Evolutionary conservation across 2,329 filamentous ascomycete species (phyloP).

Genomic region (Trichoderma koningii): DNA sequence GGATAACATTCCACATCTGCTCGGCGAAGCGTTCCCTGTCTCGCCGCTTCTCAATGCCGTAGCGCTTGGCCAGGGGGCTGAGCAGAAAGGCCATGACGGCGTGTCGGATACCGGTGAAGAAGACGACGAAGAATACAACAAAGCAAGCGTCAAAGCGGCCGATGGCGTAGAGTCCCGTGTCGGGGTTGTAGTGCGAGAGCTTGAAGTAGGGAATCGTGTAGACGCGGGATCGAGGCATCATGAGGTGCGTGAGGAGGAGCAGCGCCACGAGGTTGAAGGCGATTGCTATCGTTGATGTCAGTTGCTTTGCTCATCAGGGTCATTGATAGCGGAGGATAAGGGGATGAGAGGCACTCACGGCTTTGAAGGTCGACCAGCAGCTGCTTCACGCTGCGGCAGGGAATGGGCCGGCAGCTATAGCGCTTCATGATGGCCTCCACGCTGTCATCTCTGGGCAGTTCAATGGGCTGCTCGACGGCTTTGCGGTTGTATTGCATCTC

Average conservation of each 20-base stretch:
- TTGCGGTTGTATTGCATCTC: not conserved
- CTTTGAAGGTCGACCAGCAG: slow-evolving; percentile 5
- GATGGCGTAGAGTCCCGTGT: slow-evolving; percentile 69
- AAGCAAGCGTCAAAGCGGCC: slow-evolving; percentile 79
- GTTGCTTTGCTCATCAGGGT: not conserved
- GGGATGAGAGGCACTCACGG: not conserved
- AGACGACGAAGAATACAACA: slow-evolving; percentile 73
- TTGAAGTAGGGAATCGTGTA: slow-evolving; percentile 84
- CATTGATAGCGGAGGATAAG: not conserved
- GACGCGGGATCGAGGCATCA: slow-evolving; percentile 75
- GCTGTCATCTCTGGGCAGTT: not conserved
- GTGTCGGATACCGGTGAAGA: slow-evolving; percentile 84
- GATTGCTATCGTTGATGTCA: slow-evolving; percentile 17
- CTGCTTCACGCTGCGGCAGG: slow-evolving; percentile 9
- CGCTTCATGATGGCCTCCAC: not conserved
- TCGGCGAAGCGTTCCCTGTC: slow-evolving; percentile 82
- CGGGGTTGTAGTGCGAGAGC: slow-evolving; percentile 76
- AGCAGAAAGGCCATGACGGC: slow-evolving; percentile 83
- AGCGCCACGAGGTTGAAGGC: slow-evolving; percentile 76
- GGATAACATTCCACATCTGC: slow-evolving; percentile 86
- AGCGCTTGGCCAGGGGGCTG: slow-evolving; percentile 69
- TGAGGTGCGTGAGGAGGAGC: slow-evolving; percentile 76
- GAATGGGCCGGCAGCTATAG: not conserved
- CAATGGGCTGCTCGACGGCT: not conserved
- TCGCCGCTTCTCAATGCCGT: slow-evolving; percentile 75